Evolutionary conservation across 208 protist genomes (phyloP), one percentile per base, ranked within the genome.

Genomic region (Leishmania mexicana): DNA sequence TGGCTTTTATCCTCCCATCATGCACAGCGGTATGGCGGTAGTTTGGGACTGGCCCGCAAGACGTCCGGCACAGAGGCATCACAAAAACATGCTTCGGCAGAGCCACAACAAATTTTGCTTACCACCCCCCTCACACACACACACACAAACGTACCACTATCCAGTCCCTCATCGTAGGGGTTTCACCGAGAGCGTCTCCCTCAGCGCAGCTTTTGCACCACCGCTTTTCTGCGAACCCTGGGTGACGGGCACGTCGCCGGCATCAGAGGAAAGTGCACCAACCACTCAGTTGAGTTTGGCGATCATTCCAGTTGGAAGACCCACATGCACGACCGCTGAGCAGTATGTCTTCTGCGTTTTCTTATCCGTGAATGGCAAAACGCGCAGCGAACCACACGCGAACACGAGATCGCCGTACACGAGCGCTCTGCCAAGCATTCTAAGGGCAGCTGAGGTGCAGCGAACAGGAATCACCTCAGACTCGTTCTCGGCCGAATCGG

Each of bases 291-390:
- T 82, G 54, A 85, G 64, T 54, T 57, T 81, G 0, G 82, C 78
- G 38, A 86, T 70, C 1, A 86, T 62, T 15, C 83, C 83, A 19
- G 78, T 83, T 28, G 83, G 83, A 4, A 72, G 40, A 21, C 87
- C 80, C 19, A 96, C 93, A 75, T 93, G 71, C 68, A 97, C 88
- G 40, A 96, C 82, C 21, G 93, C 92, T 5, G 81, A 88, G 53
- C 85, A 81, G 70, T 89, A 96, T 62, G 83, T 88, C 60, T 87
- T 88, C 62, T 95, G 88, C 24, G 79, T 88, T 19, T 78, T 77
- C 74, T 91, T 54, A 28, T 97, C 90, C 45, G 86, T 80, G 31
- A 94, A 60, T 49, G 90, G 89, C 47, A 91, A 78, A 42, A 95
- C 78, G 31, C 92, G 90, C 67, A 97, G 75, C 57, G 86, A 90